Percentiles rank a stretch among this genome's conserved stretches.
These are phyloP conservation scores for Cladophialophora yegresii DNA, from an alignment of 2,329 filamentous ascomycete species.

Conservation along the genomic window DNA sequence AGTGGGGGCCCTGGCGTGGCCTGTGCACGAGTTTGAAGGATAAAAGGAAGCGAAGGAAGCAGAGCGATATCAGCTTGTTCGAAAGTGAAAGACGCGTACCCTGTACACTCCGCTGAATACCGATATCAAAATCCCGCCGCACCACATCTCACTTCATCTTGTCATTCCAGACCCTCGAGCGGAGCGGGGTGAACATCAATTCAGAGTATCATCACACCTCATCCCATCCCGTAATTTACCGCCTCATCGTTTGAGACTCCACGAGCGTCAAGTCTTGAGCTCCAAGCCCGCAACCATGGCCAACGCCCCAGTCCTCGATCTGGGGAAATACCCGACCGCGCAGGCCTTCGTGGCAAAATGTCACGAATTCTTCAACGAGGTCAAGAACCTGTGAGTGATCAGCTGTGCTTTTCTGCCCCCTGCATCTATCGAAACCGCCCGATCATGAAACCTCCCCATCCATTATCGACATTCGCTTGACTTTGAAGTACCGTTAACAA, in stretches of 20 bases:
- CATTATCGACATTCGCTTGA: no score
- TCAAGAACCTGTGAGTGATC: slow-evolving; percentile 38
- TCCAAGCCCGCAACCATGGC: slow-evolving; percentile 14
- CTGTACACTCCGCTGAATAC: background rate
- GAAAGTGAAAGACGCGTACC: background rate
- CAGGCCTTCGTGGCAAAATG: slow-evolving; percentile 24
- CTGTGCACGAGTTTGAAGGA: background rate
- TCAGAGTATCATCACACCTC: background rate
- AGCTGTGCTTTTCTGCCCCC: background rate
- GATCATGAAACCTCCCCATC: background rate
- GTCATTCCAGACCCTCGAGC: background rate
- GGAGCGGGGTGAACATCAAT: background rate
- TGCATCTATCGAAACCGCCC: background rate
- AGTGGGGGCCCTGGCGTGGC: no score
- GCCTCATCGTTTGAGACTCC: background rate
- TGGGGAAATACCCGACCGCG: slow-evolving; percentile 28
- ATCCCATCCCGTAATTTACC: background rate
- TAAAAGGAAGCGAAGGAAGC: background rate
- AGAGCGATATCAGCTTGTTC: background rate
- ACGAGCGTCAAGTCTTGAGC: background rate
- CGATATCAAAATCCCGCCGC: background rate
- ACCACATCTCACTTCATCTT: background rate
- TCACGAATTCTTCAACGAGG: slow-evolving; percentile 38
- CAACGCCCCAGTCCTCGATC: slow-evolving; percentile 26
- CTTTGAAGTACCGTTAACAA: no score